Evolutionary conservation across 2,329 filamentous ascomycete genomes (phyloP).

Genomic region (Niveomyces coronatus): DNA sequence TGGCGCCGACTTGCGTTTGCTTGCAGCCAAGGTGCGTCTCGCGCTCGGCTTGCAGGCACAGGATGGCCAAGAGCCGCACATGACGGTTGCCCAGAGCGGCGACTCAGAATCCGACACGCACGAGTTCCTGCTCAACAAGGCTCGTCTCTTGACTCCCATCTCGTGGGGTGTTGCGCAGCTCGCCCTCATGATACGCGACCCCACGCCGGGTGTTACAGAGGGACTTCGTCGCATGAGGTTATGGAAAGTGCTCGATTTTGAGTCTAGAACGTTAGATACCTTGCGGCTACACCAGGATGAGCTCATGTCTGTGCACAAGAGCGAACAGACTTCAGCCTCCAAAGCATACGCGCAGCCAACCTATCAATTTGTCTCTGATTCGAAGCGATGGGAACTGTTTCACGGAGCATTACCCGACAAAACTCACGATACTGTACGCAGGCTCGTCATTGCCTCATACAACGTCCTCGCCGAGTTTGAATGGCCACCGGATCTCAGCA

Average conservation of each 20-base stretch:
- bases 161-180: constrained; percentile 39
- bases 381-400: background rate
- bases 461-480: constrained; percentile 43
- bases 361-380: background rate
- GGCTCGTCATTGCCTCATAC: constrained; percentile 37
- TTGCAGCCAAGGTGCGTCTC: constrained; percentile 20
- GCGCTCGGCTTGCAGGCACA: constrained; percentile 23
- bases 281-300: constrained; percentile 3
- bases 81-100: constrained; percentile 51
- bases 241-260: constrained; percentile 40
- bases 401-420: background rate
- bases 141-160: constrained; percentile 34
- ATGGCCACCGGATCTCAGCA: constrained; percentile 30
- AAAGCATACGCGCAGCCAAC: background rate
- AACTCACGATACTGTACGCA: constrained; percentile 9
- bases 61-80: constrained; percentile 31
- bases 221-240: constrained; percentile 40
- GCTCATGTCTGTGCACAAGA: background rate
- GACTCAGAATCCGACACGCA: constrained; percentile 34
- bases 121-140: constrained; percentile 42
- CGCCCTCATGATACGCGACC: constrained; percentile 42
- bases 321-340: background rate
- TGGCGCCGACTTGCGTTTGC: constrained; percentile 15
- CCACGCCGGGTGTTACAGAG: constrained; percentile 17
- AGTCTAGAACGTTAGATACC: constrained; percentile 1